Evolutionary conservation across 306 rosid genomes (phyloP), one percentile per base, ranked within the genome.

Genomic region (Quercus rubra): DNA sequence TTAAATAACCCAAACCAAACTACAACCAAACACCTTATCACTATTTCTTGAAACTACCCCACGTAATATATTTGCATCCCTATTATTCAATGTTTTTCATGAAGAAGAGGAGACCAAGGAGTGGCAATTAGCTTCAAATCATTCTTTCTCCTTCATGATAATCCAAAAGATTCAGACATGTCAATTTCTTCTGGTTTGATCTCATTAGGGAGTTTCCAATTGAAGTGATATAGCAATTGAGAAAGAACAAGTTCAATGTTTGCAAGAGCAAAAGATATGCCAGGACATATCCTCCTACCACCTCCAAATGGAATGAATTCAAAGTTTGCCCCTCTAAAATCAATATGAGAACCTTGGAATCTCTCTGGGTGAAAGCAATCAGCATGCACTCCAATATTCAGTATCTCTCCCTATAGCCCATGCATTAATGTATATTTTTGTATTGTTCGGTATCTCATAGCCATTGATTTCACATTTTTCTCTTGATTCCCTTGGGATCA

Each of bases 351-450:
- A 54, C 56, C 17, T 0, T 18, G 18, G 14, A 82, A 82, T 17
- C 77, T 70, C 73, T 75, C 69, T 1, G 85, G 80, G 11, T 9
- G 7, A 46, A 86, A 86, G 63, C 61, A 68, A 35, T 81, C 61
- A 12, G 89, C 20, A 0, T 86, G n/a, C 84, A 28, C 1, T 43
- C 86, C 86, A 86, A 5, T 73, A 59, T 0, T 69, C 52, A 7
- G 88, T 78, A 74, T 89, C 84, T 75, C 87, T 88, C 55, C 84
- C 87, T 1, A 88, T 77, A n/a, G 81, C 88, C 84, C 84, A 83
- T 1, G 68, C 86, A 62, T 84, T 88, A 8, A 86, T 30, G 7
- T 81, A 21, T 2, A 82, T 74, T 20, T 18, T 80, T 25, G 79
- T 74, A 28, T 74, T 76, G 5, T 10, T 0, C 9, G 90, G 87